Conservation (phyloP, 257 asterid species). For the Salvia hispanica region DNA sequence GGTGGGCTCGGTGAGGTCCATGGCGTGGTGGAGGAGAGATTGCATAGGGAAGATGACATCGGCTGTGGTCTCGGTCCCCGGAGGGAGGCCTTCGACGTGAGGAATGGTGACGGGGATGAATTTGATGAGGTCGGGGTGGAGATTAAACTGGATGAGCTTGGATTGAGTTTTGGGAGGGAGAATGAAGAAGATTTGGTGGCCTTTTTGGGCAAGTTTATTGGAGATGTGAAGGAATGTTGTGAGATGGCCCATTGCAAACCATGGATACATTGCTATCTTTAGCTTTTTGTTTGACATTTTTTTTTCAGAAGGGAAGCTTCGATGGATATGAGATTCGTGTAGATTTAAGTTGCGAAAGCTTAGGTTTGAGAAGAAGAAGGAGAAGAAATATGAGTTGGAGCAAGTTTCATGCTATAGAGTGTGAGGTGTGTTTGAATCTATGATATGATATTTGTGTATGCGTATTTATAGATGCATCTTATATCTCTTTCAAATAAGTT, state of each 20-base stretch:
- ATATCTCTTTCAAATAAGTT: too few species aligned
- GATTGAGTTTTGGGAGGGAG: slow-evolving; percentile 36
- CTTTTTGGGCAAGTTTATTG: slow-evolving; percentile 53
- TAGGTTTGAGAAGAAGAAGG: too few species aligned
- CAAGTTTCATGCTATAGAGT: too few species aligned
- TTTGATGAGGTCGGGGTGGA: slow-evolving; percentile 40
- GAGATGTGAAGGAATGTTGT: slow-evolving; percentile 46
- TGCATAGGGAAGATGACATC: slow-evolving; percentile 40
- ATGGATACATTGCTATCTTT: slow-evolving; percentile 54
- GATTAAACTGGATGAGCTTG: slow-evolving; percentile 36
- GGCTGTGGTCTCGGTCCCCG: slow-evolving; percentile 46
- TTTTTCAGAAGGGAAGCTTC: background rate
- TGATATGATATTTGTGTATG: too few species aligned
- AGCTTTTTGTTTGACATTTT: background rate
- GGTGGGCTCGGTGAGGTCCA: slow-evolving; percentile 47
- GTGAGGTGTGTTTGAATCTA: too few species aligned
- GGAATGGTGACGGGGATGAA: slow-evolving; percentile 52
- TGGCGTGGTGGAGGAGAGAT: slow-evolving; percentile 41
- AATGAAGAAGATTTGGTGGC: slow-evolving; percentile 46
- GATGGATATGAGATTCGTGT: too few species aligned
- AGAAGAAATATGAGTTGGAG: too few species aligned
- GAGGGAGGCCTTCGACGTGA: slow-evolving; percentile 52
- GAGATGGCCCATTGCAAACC: slow-evolving; percentile 65
- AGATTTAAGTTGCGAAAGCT: too few species aligned
- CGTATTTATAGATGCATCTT: too few species aligned